A percentile compares a stretch with the other conserved stretches of the same genome.
These are phyloP conservation scores for Alternaria infectoria DNA, from an alignment of 2,329 filamentous ascomycete species.

Conservation along the genomic window DNA sequence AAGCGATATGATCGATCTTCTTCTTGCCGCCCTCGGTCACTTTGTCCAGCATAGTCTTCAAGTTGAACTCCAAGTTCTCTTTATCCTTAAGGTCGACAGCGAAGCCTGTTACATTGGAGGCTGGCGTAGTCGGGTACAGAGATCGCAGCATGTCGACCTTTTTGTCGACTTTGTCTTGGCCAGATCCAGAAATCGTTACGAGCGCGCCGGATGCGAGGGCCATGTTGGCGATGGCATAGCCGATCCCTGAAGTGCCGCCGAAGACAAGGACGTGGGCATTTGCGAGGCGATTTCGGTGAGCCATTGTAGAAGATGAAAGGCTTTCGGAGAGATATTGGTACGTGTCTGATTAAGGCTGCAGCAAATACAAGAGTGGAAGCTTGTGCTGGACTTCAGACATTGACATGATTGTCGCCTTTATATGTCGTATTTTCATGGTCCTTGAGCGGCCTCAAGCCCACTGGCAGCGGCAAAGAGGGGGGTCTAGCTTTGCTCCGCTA, in stretches of 20 bases:
- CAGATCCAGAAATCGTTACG: conserved; percentile 67
- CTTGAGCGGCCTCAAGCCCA: background rate
- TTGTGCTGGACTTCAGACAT: background rate
- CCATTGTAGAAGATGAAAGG: conserved; percentile 23
- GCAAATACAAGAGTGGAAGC: background rate
- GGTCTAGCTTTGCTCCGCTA: too few species aligned
- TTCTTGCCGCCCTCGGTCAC: conserved; percentile 31
- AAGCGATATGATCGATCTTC: conserved; percentile 43
- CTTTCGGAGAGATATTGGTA: background rate
- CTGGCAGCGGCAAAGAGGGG: background rate
- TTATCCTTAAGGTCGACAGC: conserved; percentile 37
- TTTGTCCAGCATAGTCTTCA: conserved; percentile 36
- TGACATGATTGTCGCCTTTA: background rate
- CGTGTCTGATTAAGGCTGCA: background rate
- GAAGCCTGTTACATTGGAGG: conserved; percentile 29
- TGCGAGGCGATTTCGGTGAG: conserved; percentile 56
- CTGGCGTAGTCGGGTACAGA: conserved; percentile 43
- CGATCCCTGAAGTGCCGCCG: conserved; percentile 70
- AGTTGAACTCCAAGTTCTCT: conserved; percentile 33
- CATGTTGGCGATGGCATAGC: conserved; percentile 65
- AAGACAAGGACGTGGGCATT: conserved; percentile 63
- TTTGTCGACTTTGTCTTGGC: conserved; percentile 56
- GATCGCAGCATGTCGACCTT: conserved; percentile 56
- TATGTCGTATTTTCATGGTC: background rate
- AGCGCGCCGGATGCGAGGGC: conserved; percentile 61